Evolutionary conservation across 805 yeast genomes (phyloP).

Genomic region (Yamadazyma endophytica): DNA sequence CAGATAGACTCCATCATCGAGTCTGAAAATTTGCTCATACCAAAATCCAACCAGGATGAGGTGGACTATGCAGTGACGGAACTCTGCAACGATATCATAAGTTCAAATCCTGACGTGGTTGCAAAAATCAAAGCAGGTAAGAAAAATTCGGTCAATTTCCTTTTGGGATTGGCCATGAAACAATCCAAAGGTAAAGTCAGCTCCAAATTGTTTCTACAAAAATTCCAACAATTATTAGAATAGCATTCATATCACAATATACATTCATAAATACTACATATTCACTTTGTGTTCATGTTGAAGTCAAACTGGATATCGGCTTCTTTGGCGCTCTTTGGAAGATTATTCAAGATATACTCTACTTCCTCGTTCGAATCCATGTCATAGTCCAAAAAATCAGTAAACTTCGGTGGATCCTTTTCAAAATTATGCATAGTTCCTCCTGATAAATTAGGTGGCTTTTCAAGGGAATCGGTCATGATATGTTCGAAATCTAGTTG

Average conservation of each 20-base stretch:
- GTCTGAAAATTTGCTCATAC: conserved; percentile 45
- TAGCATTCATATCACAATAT: neutral
- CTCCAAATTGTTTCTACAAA: conserved; percentile 25
- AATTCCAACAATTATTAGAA: conserved; percentile 19
- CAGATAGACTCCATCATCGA: conserved; percentile 45
- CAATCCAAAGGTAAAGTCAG: conserved; percentile 61
- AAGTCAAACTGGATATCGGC: conserved; percentile 2
- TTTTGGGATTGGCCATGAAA: conserved; percentile 85
- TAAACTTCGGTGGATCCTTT: conserved; percentile 6
- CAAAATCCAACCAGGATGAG: conserved; percentile 24
- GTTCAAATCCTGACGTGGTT: conserved; percentile 50
- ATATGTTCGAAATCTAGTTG: conserved; percentile 10
- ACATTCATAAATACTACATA: too few relatives aligned
- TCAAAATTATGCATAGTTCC: conserved; percentile 11
- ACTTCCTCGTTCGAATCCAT: conserved; percentile 6
- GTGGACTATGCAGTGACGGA: conserved; percentile 28
- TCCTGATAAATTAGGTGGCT: too few relatives aligned
- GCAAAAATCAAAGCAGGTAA: conserved; percentile 53
- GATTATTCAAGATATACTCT: conserved; percentile 9
- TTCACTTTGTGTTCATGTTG: too few relatives aligned
- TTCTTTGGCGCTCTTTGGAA: conserved; percentile 4
- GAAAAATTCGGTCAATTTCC: conserved; percentile 59
- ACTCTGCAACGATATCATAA: conserved; percentile 45
- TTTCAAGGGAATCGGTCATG: conserved; percentile 8
- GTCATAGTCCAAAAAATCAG: conserved; percentile 6